Evolutionary conservation across 257 asterid genomes (phyloP), one percentile per base, ranked within the genome.

Genomic region (Solanum boliviense): DNA sequence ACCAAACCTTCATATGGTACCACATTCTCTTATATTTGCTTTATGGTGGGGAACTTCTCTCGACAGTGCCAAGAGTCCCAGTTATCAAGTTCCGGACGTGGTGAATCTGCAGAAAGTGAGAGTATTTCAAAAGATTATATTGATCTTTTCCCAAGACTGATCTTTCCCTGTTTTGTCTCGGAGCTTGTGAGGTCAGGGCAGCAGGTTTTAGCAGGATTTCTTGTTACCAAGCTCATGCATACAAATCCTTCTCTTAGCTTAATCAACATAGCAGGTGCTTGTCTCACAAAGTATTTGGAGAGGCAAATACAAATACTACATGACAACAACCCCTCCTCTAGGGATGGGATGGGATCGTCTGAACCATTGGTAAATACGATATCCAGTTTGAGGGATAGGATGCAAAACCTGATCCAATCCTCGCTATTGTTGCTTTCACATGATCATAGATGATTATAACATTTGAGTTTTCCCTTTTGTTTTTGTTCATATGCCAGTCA

Each of bases 131-230:
- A 86, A 52, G 83, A 78, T 23, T 71, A 83, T 8, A 34, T 75
- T 76, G 41, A 86, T 52, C 90, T 96, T 48, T 95, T 95, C 38
- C 86, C 88, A 85, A 90, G 91, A 78, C 81, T 95, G 83, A 82
- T 95, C n/a, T 94, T 97, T 68, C 99, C 99, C 1, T 94, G 94
- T 83, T 96, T 93, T 52, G 75, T 94, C 73, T 91, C 94, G 4
- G 99, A 96, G 97, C 98, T 96, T 27, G 98, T 97, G 94, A 94
- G 91, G 87, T 93, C 94, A 9, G 96, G 92, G 21, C 99, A 97
- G 92, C 93, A 91, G 86, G 87, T 96, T 84, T 91, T 97, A 31
- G 99, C 98, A 2, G 98, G 99, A 27, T 92, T 96, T 90, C 90
- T 97, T 73, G 95, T 94, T 25, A 92, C 97, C 12, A 94, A 84